Base-by-base conservation (phyloP, 1,284 basidiomycete species). In the Apiotrichum mycotoxinovorans region DNA sequence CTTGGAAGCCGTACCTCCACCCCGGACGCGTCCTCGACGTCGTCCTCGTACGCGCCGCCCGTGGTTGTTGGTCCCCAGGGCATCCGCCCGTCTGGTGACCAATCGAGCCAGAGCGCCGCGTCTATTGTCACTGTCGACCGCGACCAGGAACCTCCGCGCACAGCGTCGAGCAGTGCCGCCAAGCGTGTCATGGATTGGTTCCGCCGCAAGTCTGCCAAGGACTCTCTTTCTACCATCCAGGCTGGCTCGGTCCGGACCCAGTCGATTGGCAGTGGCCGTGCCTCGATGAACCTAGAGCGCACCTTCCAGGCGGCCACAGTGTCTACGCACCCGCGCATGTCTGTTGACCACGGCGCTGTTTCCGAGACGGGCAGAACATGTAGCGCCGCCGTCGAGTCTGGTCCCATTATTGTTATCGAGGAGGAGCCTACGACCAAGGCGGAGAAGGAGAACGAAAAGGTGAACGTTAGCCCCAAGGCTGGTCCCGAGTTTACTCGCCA, bases 101-200 rank as follows among this genome's bases (percentile, higher is more conserved):
- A 54, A 18, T 52, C 51, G 5, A 66, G 61, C 43, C 66, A 62
- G 30, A 66, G 63, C 30, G 66, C 70, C 10, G 58, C 71, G 12
- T 74, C 70, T 1, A 56, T 74, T 40, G 68, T 69, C 41, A 73
- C 73, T 15, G 66, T 75, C 44, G 70, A 74, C 35, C 66, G 66
- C 10, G 63, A 60, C 33, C 44, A 60, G 25, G 52, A 54, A 18
- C 54, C 51, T 27, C 51, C 61, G 27, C 66, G 67, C 42, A 56
- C 63, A 12, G 73, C 78, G 0, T 80, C 81, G 20, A 80, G 78
- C 34, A 80, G 77, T 50, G 80, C 82, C 27, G 82, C 83, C 26
- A 83, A 83, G 72, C 80, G 81, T 52, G 83, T 84, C 57, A 84
- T 84, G 82, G 82, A 83, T 65, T 84, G 83, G 83, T 84, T 84